A percentile compares a stretch with the other conserved stretches of the same genome.
These are phyloP conservation scores for Tetracladium maxilliforme DNA, from an alignment of 2,329 filamentous ascomycete genomes.

Conservation along the genomic window DNA sequence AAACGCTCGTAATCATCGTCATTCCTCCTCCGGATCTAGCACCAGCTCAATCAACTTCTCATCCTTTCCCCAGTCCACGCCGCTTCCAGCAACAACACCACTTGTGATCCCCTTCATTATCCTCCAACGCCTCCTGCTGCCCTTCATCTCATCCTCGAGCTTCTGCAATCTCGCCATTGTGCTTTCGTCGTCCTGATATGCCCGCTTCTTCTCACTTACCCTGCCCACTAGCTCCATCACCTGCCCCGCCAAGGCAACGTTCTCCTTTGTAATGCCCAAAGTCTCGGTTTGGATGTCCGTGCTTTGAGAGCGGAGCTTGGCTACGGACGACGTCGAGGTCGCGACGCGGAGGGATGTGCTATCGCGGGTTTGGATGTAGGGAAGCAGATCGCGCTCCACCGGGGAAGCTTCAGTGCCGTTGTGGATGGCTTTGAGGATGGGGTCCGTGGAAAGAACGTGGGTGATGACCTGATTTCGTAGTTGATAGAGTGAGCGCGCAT, in stretches of 20 bases:
- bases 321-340: slow-evolving; percentile 39
- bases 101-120: slow-evolving; percentile 68
- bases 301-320: slow-evolving; percentile 34
- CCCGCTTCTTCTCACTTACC: slow-evolving; percentile 31
- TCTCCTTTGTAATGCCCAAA: slow-evolving; percentile 38
- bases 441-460: slow-evolving; percentile 56
- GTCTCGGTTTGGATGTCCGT: slow-evolving; percentile 43
- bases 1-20: no score
- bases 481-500: slow-evolving; percentile 55
- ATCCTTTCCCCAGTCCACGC: slow-evolving; percentile 67
- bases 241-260: slow-evolving; percentile 44
- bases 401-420: slow-evolving; percentile 45
- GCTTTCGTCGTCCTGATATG: slow-evolving; percentile 36
- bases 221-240: slow-evolving; percentile 49
- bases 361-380: slow-evolving; percentile 54
- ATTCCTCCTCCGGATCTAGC: no score
- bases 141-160: slow-evolving; percentile 43
- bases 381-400: slow-evolving; percentile 57
- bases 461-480: slow-evolving; percentile 56
- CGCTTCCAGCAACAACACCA: slow-evolving; percentile 66
- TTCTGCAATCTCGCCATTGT: slow-evolving; percentile 38
- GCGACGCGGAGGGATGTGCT: slow-evolving; percentile 46
- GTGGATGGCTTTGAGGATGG: slow-evolving; percentile 66
- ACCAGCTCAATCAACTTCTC: slow-evolving; percentile 54
- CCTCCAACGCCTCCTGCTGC: slow-evolving; percentile 52